Base-by-base conservation (phyloP, 2,329 filamentous ascomycete genomes). In the Neospermospora avenae region DNA sequence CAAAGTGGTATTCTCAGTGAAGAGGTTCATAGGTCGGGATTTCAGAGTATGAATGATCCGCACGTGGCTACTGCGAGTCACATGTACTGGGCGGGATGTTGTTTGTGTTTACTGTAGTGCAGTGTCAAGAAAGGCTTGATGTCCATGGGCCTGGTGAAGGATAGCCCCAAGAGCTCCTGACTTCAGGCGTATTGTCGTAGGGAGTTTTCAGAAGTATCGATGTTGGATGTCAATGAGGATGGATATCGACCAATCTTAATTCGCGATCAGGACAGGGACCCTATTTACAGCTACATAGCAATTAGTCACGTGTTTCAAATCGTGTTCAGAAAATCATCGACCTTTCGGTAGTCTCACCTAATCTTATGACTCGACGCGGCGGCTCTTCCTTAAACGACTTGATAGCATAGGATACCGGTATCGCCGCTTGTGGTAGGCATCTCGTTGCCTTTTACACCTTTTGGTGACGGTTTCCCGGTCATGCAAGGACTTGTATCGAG, bases 1-100 rank as follows among this genome's bases (percentile, higher is more conserved):
- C 22, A 64, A 56, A 57, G 54, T 48, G 54, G n/a, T 55, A 49
- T 62, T 54, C 46, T 62, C 42, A 58, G 31, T 39, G 37, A 39
- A 39, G n/a, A n/a, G n/a, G n/a, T n/a, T n/a, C n/a, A n/a, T n/a
- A n/a, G 14, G 37, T 60, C 16, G 61, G 57, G 49, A 59, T 46
- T 53, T n/a, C n/a, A n/a, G n/a, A n/a, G n/a, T n/a, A n/a, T n/a
- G n/a, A n/a, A n/a, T n/a, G n/a, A n/a, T n/a, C n/a, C n/a, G n/a
- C n/a, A n/a, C n/a, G n/a, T n/a, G n/a, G n/a, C n/a, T n/a, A n/a
- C n/a, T n/a, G n/a, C n/a, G n/a, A n/a, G n/a, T n/a, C n/a, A n/a
- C n/a, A n/a, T n/a, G n/a, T n/a, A n/a, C n/a, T n/a, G n/a, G n/a
- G n/a, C n/a, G n/a, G n/a, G n/a, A n/a, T n/a, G n/a, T n/a, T n/a